Base-by-base conservation (phyloP, 1,284 basidiomycete genomes). In the Entoloma clypeatum region DNA sequence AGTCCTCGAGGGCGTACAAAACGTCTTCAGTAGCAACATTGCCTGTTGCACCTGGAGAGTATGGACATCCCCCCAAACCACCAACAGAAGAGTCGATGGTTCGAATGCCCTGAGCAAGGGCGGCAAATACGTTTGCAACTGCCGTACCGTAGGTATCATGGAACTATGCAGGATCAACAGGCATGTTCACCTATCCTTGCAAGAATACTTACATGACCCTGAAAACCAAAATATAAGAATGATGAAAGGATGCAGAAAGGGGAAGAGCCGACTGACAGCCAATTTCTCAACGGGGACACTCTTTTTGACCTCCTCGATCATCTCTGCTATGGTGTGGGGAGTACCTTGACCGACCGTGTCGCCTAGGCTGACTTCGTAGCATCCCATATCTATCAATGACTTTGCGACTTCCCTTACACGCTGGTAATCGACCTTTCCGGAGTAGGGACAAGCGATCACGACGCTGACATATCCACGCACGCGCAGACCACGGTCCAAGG, bases 1-100 rank as follows among this genome's bases (percentile, higher is more conserved):
- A 81, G 17, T 72, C 78, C 35, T 81, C 77, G 4, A 97, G 72
- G 0, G 88, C 86, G 52, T 95, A 92, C 3, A 96, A 71, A 0
- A 95, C 80, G 52, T 93, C 91, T 57, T 95, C 92, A 0, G 91
- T 94, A 0, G 89, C 84, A 18, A 93, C 87, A 54, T 94, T 94
- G n/a, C 92, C 92, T 0, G 89, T 93, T 4, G 92, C 92, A 1
- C 93, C 93, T 0, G 94, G 94, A 0, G 92, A 92, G 64, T 93
- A 98, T 1, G 94, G 93, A 56, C 94, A 97, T 9, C 93, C 92
- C 2, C 94, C 94, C 0, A 97, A 76, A 0, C 93, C 92, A 4
- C 83, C 90, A 4, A 96, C 79, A 2, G 87, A 85, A 5, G 82
- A 68, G 56, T 88, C 81, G 37, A 86, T 72, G 13, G 81, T 79